Base-by-base conservation (phyloP, 495 filamentous ascomycete species). In the Trichoderma parareesei region DNA sequence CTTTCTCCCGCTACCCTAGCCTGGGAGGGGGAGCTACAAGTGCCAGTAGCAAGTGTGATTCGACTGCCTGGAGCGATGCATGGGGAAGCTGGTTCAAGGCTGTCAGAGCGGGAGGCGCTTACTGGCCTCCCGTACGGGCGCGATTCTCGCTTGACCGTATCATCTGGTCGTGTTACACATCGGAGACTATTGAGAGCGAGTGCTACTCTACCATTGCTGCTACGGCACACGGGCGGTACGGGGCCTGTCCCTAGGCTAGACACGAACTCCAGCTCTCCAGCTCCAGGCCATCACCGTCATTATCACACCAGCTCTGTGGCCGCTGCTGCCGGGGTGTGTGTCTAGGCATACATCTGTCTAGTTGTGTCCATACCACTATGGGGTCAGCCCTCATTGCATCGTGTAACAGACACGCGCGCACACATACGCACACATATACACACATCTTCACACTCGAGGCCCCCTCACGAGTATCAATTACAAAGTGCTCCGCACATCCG, bases 161-260 rank as follows among this genome's bases (percentile, higher is more conserved):
- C 14, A 33, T 57, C 27, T 37, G 2, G 53, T 38, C 27, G 53
- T 16, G 53, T 57, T 37, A 57, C 53, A 57, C 53, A 27, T 11
- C 53, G 20, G 53, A 33, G 27, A 57, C 53, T 57, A 57, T 57
- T 57, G 53, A 57, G 53, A 35, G 8, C 33, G 53, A 57, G 53
- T 57, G 33, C 53, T 38, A 57, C 53, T 33, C 53, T 57, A 35
- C 33, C 53, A 35, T 13, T 35, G 53, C 20, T 18, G 46, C 46
- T 49, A 18, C 46, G 16, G 16, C 20, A 20, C 46, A 49, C 46
- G 46, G 14, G n/a, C 46, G 5, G 9, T 35, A 37, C 53, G 37
- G 11, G 18, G 27, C 20, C 20, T 11, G 33, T 57, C 20, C 53
- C 46, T 49, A 18, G 46, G 40, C 11, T 41, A 41, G 1, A 41